Base-by-base conservation (phyloP, 768 basidiomycete species). In the Mycena floridula region DNA sequence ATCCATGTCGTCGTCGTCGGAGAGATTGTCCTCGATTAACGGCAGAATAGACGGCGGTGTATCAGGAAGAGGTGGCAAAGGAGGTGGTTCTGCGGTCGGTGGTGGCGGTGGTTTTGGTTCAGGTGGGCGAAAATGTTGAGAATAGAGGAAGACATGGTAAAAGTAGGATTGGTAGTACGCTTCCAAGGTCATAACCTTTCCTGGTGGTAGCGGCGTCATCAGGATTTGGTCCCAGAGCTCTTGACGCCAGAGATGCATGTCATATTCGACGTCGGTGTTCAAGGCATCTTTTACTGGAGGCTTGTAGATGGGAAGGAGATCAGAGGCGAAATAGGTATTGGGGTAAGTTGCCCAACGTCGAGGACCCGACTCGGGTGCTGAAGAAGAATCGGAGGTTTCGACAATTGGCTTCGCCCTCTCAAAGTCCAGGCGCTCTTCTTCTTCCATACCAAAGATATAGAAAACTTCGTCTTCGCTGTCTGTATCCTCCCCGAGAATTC, bases 281-380 rank as follows among this genome's bases (percentile, higher is more conserved):
- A 3, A 3, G 7, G 32, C 4, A 13, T 13, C 4, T 35, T 13
- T 35, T 15, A 18, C 15, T 15, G 32, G 32, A 13, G 32, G 32
- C 32, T 58, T 67, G 54, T 79, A 84, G 1, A 76, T 42, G 4
- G 77, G 76, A 13, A 88, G 74, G 23, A 69, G 67, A 30, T 68
- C 61, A 26, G 69, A 80, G 4, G 75, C 73, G 54, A 88, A 88
- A 47, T 78, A 70, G 8, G 71, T 70, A 27, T 66, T 58, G 3
- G 83, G 80, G 53, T 82, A 88, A 26, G 48, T 56, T 9, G 81
- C 85, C 85, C 86, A 87, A 42, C 83, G 70, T 25, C 52, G 58
- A 11, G 46, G 47, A 25, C 44, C 18, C 27, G 35, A 32, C 28
- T 48, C 37, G 13, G 46, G 32, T 18, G 7, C 18, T 35, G 32